phyloP scores from a whole-genome alignment of 2,329 filamentous ascomycete species.

The Triangularia setosa region DNA sequence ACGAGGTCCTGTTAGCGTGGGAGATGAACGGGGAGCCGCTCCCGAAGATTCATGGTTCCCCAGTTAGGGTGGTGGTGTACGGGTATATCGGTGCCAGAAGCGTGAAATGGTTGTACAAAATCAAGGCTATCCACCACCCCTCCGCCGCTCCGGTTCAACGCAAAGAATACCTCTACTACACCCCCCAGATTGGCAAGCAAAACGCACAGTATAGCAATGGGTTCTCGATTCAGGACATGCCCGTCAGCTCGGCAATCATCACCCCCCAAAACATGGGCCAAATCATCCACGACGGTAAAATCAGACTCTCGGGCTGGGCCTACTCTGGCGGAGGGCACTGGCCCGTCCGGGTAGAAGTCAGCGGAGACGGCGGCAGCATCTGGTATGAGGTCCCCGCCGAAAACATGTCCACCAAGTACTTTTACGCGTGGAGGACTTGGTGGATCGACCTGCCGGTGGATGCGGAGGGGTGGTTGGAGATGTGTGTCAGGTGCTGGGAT shows the following conservation, averaged over 20 bases:
- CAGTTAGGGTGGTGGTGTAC: conserved; percentile 58
- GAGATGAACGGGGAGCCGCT: conserved; percentile 67
- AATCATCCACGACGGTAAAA: conserved; percentile 56
- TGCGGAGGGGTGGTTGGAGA: conserved; percentile 57
- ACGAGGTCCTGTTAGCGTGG: conserved; percentile 66
- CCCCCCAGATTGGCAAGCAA: conserved; percentile 64
- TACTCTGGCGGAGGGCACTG: conserved; percentile 56
- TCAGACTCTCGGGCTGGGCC: conserved; percentile 55
- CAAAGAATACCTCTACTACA: conserved; percentile 66
- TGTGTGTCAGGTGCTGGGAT: conserved; percentile 58
- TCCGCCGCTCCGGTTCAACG: conserved; percentile 59
- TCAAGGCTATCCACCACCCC: conserved; percentile 57
- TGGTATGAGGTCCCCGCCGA: conserved; percentile 62
- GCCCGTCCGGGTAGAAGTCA: conserved; percentile 62
- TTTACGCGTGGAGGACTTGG: conserved; percentile 63
- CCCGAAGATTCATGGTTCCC: conserved; percentile 63
- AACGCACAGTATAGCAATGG: conserved; percentile 57
- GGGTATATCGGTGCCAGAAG: conserved; percentile 65
- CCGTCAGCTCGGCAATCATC: conserved; percentile 65
- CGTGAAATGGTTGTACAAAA: conserved; percentile 59
- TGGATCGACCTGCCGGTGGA: conserved; percentile 59
- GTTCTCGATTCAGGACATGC: conserved; percentile 69
- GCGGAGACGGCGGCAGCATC: conserved; percentile 56
- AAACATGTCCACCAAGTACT: conserved; percentile 59
- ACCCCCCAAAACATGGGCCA: conserved; percentile 57